Evolutionary conservation across 768 basidiomycete genomes (phyloP).

Genomic region (Leccinellum albellum): DNA sequence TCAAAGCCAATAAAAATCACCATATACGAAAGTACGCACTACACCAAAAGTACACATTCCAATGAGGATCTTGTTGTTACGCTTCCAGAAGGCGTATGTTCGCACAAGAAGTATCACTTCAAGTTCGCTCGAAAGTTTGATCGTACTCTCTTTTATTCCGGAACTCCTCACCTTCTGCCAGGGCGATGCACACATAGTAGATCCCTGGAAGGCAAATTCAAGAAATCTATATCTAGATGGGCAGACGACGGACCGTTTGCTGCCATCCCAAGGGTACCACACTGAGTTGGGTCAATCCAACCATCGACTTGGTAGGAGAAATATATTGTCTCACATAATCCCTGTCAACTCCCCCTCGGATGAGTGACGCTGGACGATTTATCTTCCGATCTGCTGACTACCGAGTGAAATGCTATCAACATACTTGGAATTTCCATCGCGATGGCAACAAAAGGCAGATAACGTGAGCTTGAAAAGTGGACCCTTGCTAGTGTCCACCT

Average conservation of each 20-base stretch:
- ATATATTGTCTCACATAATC: slow-evolving; percentile 5
- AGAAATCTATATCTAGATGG: background rate
- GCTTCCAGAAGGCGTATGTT: slow-evolving; percentile 20
- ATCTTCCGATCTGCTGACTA: background rate
- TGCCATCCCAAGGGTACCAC: slow-evolving; percentile 10
- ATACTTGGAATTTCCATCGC: slow-evolving; percentile 13
- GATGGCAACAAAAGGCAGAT: slow-evolving; percentile 19
- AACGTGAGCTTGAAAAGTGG: slow-evolving; percentile 18
- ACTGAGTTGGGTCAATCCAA: slow-evolving; percentile 5
- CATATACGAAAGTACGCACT: background rate
- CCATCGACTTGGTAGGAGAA: background rate
- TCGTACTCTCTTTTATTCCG: background rate
- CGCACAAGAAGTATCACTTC: slow-evolving; percentile 18
- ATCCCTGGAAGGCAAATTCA: slow-evolving; percentile 2
- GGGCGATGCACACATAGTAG: slow-evolving; percentile 11
- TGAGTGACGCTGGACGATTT: slow-evolving; percentile 2
- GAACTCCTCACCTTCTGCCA: slow-evolving; percentile 13
- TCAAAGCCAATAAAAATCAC: background rate
- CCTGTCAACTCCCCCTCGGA: background rate
- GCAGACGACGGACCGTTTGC: background rate
- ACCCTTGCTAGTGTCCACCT: slow-evolving; percentile 18
- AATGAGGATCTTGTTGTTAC: slow-evolving; percentile 16
- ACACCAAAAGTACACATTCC: slow-evolving; percentile 10
- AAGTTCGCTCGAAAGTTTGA: background rate
- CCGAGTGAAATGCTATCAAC: background rate